A percentile compares a stretch with the other conserved stretches of the same genome.
Evolutionary conservation across 108 stramenopile genomes (phyloP).

Genomic region (Cyclotella atomus): DNA sequence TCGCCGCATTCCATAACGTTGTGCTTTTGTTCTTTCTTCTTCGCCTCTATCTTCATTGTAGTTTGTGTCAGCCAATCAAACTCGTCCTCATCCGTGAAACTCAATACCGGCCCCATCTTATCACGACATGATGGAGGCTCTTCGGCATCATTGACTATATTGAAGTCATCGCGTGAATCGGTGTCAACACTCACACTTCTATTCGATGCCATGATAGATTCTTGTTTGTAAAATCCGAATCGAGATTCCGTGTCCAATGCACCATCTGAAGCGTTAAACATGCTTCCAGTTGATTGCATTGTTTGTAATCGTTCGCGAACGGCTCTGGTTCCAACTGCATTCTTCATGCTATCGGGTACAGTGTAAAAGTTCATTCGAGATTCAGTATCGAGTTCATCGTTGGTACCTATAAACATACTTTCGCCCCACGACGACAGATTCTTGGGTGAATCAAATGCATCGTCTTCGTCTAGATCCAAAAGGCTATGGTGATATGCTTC

Average conservation of each 20-base stretch:
- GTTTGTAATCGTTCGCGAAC: constrained; percentile 5
- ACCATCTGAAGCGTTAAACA: constrained; percentile 2
- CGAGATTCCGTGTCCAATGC: constrained; percentile 9
- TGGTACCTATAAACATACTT: constrained; percentile 8
- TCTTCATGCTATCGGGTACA: background rate
- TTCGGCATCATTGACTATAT: constrained; percentile 5
- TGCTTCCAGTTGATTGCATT: constrained; percentile 1
- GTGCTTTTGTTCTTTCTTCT: constrained; percentile 11
- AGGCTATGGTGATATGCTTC: constrained; percentile 9
- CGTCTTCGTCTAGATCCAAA: constrained; percentile 24
- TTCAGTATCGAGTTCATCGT: background rate
- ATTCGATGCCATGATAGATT: background rate
- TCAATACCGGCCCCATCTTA: background rate
- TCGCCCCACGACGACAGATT: background rate
- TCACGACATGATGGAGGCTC: constrained; percentile 23
- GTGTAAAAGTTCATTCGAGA: constrained; percentile 13
- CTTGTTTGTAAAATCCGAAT: constrained; percentile 6
- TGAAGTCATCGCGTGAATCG: background rate
- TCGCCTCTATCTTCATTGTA: constrained; percentile 19
- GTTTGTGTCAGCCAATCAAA: constrained; percentile 17
- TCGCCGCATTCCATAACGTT: background rate
- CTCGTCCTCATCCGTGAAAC: constrained; percentile 16
- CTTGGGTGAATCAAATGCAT: background rate
- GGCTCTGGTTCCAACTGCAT: background rate
- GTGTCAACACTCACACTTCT: constrained; percentile 3